Conservation (phyloP, 2,329 filamentous ascomycete genomes). For the Cladosporium sp. region DNA sequence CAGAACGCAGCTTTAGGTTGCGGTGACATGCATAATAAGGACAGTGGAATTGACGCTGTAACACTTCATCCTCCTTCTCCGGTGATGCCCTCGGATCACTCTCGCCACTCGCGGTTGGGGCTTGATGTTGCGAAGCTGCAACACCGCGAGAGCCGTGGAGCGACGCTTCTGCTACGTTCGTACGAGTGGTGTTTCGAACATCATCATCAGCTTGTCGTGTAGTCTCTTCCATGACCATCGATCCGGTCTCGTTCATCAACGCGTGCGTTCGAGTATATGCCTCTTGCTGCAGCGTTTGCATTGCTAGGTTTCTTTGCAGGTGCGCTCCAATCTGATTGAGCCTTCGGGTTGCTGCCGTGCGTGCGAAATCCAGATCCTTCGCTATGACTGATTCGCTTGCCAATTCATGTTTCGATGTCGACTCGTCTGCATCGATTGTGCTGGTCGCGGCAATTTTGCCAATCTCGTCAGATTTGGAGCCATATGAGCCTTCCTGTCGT, state of each 20-base stretch:
- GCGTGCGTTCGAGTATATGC: neutral
- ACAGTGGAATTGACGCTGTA: slow-evolving; percentile 5
- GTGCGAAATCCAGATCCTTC: neutral
- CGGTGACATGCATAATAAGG: slow-evolving; percentile 12
- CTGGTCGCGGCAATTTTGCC: neutral
- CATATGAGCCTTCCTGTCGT: neutral
- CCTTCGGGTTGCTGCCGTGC: neutral
- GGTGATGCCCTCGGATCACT: neutral
- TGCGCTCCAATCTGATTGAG: slow-evolving; percentile 5
- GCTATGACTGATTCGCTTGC: neutral
- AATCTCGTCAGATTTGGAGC: neutral
- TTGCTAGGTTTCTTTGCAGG: slow-evolving; percentile 1
- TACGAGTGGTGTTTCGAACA: neutral
- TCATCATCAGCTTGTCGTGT: neutral
- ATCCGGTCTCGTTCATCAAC: neutral
- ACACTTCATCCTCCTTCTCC: neutral
- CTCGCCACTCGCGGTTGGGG: neutral
- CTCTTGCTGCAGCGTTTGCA: neutral
- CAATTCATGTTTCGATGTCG: neutral
- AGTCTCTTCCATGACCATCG: neutral
- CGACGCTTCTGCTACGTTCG: neutral
- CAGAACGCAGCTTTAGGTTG: neutral
- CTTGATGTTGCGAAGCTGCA: neutral
- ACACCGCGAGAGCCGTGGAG: neutral
- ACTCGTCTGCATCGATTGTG: neutral